Conservation (phyloP, 2,329 filamentous ascomycete genomes). For the Ceratocystis huliohia region DNA sequence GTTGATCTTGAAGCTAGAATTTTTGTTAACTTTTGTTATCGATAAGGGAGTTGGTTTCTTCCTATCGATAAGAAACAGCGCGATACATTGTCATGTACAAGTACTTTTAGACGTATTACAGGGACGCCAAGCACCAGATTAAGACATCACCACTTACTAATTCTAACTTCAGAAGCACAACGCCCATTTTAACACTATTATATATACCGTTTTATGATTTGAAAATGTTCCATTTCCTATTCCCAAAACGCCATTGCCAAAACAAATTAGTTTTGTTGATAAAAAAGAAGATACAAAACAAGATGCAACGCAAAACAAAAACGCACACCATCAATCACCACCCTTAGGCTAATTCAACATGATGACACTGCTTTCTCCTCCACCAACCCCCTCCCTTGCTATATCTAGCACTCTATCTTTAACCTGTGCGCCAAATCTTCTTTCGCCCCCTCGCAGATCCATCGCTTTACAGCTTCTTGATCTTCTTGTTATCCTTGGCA, state of each 20-base stretch:
- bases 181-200: not conserved
- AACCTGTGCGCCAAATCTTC: not conserved
- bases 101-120: slow-evolving; percentile 4
- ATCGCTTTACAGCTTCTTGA: slow-evolving; percentile 19
- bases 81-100: not conserved
- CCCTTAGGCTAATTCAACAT: not conserved
- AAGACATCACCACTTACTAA: not conserved
- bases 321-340: not conserved
- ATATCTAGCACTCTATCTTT: not conserved
- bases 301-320: slow-evolving; percentile 11
- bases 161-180: not conserved
- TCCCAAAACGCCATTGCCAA: slow-evolving; percentile 20
- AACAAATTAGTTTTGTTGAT: slow-evolving; percentile 16
- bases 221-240: slow-evolving; percentile 19
- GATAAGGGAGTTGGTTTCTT: slow-evolving; percentile 7
- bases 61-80: slow-evolving; percentile 9
- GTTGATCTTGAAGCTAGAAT: slow-evolving; percentile 4
- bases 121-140: too few relatives aligned
- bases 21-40: slow-evolving; percentile 20
- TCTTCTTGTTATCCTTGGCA: slow-evolving; percentile 34
- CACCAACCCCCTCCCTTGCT: not conserved
- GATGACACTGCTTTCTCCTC: not conserved
- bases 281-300: slow-evolving; percentile 14
- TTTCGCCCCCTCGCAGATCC: not conserved
- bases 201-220: slow-evolving; percentile 15